Evolutionary conservation across 1,139 yeast species (phyloP).

Genomic region (Candida labiduridarum): DNA sequence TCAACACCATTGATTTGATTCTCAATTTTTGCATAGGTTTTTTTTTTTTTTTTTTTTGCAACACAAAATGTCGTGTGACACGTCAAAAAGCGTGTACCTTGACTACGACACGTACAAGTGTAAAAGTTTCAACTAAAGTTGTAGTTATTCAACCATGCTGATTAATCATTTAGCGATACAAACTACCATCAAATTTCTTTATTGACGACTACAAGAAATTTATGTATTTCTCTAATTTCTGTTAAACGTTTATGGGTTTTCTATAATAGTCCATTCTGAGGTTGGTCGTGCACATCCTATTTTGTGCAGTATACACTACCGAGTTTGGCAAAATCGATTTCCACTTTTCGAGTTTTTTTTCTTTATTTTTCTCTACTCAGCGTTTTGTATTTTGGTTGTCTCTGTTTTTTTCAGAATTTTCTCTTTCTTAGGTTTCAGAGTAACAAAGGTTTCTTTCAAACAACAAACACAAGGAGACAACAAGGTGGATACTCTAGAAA

Average conservation of each 20-base stretch:
- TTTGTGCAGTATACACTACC: slow-evolving; percentile 4
- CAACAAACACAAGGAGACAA: neutral
- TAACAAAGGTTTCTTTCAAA: neutral
- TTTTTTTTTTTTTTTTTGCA: neutral
- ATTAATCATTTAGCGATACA: no score
- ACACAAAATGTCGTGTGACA: neutral
- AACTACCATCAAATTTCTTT: no score
- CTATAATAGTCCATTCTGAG: no score
- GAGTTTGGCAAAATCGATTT: slow-evolving; percentile 8
- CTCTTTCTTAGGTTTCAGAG: neutral
- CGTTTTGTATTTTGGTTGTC: neutral
- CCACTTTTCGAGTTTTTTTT: slow-evolving; percentile 12
- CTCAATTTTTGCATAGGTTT: neutral
- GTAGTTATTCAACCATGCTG: neutral
- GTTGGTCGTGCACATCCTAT: slow-evolving; percentile 10
- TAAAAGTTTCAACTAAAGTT: neutral
- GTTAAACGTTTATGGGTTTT: no score
- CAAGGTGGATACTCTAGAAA: neutral
- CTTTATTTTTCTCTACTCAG: neutral
- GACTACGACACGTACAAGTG: neutral
- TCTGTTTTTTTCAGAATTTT: slow-evolving; percentile 6
- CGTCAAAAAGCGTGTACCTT: neutral
- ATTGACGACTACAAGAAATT: no score
- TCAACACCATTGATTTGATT: no score
- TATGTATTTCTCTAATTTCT: no score